Conservation (phyloP, 306 rosid genomes). For the Biancaea sappan region DNA sequence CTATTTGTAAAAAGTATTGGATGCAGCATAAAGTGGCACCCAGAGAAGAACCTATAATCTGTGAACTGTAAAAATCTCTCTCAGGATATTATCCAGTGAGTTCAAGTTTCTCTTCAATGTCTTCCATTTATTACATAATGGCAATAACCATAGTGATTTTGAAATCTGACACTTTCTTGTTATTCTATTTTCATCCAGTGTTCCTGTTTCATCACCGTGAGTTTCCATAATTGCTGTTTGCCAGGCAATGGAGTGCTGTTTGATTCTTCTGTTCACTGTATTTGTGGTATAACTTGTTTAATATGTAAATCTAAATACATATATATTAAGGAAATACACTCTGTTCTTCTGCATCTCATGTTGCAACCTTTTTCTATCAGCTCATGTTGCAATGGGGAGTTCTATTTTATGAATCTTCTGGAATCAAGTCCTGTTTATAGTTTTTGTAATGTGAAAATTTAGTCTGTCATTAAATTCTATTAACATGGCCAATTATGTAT, state of each 20-base stretch:
- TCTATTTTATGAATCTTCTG: conserved; percentile 5
- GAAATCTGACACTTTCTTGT: conserved; percentile 23
- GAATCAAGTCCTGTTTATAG: conserved; percentile 15
- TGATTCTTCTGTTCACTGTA: conserved; percentile 19
- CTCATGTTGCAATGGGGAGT: conserved; percentile 7
- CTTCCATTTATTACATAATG: conserved; percentile 18
- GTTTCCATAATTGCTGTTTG: conserved; percentile 17
- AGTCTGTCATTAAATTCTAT: too few relatives aligned
- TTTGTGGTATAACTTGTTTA: conserved; percentile 4
- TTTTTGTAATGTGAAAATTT: background rate
- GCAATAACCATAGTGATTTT: conserved; percentile 16
- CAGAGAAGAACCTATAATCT: conserved; percentile 41
- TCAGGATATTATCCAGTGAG: conserved; percentile 34
- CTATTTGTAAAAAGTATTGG: conserved; percentile 66
- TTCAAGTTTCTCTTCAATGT: conserved; percentile 30
- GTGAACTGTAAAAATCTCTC: conserved; percentile 31
- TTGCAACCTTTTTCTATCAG: background rate
- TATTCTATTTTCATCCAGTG: conserved; percentile 33
- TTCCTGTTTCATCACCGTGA: conserved; percentile 22
- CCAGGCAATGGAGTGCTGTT: conserved; percentile 33
- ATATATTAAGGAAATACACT: conserved; percentile 1
- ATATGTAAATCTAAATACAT: background rate
- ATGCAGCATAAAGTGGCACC: conserved; percentile 99
- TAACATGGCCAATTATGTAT: too few relatives aligned
- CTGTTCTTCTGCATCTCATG: conserved; percentile 25